phyloP scores from a whole-genome alignment of 371 early-diverging fungal genomes.

The Mortierella sp. region DNA sequence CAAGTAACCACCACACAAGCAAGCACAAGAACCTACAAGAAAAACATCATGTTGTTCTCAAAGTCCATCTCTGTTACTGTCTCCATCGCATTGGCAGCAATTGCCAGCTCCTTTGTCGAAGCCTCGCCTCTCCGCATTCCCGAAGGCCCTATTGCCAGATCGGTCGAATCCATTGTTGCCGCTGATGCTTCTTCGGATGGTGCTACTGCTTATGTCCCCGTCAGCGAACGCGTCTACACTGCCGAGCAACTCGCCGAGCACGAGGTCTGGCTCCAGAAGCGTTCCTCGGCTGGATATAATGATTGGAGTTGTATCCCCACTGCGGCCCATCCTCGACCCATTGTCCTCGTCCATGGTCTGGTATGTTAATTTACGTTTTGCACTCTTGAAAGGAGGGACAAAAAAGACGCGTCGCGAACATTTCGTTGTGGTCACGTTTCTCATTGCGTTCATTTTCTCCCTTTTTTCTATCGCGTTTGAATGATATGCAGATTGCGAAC shows the following conservation, averaged over 20 bases:
- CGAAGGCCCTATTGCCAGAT: neutral
- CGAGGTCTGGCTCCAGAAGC: slow-evolving; percentile 11
- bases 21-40: neutral
- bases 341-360: slow-evolving; percentile 34
- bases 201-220: slow-evolving; percentile 10
- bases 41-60: slow-evolving; percentile 13
- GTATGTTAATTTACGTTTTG: neutral
- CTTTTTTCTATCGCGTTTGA: too few relatives aligned
- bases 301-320: slow-evolving; percentile 26
- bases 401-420: neutral
- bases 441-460: neutral
- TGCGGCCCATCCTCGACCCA: slow-evolving; percentile 3
- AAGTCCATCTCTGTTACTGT: neutral
- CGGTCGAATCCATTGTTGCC: neutral
- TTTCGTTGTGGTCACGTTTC: neutral
- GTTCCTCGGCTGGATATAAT: slow-evolving; percentile 13
- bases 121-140: slow-evolving; percentile 13
- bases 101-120: neutral
- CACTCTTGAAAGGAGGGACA: too few relatives aligned
- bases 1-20: neutral
- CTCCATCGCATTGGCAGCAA: neutral
- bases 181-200: neutral
- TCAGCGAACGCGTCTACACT: slow-evolving; percentile 13
- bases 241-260: slow-evolving; percentile 17
- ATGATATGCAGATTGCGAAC: neutral